Evolutionary conservation across 2,329 filamentous ascomycete genomes (phyloP), one percentile per base, ranked within the genome.

Genomic region (Cephalotrichum gorgonifer): DNA sequence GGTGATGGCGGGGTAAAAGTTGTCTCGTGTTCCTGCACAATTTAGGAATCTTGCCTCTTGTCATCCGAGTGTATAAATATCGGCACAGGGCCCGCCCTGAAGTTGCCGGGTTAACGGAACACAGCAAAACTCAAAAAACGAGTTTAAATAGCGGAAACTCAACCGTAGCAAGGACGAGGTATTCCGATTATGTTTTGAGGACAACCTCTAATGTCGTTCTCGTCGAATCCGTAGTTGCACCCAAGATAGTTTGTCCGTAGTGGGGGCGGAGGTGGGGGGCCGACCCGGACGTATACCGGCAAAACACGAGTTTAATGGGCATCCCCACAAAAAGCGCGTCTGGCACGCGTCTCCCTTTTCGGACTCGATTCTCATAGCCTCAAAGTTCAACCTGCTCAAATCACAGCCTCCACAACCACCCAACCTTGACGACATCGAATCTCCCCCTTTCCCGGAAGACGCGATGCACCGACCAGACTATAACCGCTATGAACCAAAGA

Each of bases 401-500:
- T 14, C 25, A 5, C 15, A 44, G 26, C 22, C 27, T 26, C 25
- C 33, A 27, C 11, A 47, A 41, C 25, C 15, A 39, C 22, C 23
- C 22, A 47, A 27, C 44, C 15, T 30, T 17, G n/a, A 25, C 27
- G 35, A 46, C 38, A 22, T 20, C 35, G 6, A 39, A 20, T 6
- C 33, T 20, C 35, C 7, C 35, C 20, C 35, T 6, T 17, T 20
- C 35, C 7, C 35, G 22, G 17, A 22, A 39, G 35, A 22, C 58
- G 63, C 51, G 25, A 77, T 78, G 74, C 62, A 75, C 57, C 66
- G 72, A 52, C 70, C 74, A 57, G 70, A 74, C 54, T 67, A 68
- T 54, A 75, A 73, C 55, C 74, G 76, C 41, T 69, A 78, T 51
- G 75, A 79, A 49, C 60, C 84, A 3, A 97, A 96, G 67, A 73